phyloP scores from a whole-genome alignment of 2,329 filamentous ascomycete genomes.

The Neopestalotiopsis clavispora region DNA sequence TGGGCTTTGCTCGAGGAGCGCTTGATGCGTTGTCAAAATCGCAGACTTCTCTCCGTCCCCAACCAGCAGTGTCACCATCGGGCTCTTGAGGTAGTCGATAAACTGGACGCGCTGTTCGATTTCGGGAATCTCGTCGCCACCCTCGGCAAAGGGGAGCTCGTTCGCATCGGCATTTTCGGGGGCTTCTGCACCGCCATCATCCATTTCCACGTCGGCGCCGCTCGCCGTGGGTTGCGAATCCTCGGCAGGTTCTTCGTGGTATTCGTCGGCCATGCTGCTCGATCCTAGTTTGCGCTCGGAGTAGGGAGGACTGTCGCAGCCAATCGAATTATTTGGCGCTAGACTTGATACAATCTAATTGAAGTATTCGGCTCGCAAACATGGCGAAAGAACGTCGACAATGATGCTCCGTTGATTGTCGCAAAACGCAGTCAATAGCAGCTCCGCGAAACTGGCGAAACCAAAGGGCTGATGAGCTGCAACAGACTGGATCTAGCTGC shows the following conservation, averaged over 20 bases:
- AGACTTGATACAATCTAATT: background rate
- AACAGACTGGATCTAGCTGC: background rate
- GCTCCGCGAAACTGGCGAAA: no score
- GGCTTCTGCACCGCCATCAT: slow-evolving; percentile 38
- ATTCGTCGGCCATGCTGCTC: slow-evolving; percentile 33
- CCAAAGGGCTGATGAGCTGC: background rate
- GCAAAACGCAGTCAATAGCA: background rate
- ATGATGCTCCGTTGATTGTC: background rate
- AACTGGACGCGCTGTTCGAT: slow-evolving; percentile 49
- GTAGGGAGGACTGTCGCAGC: background rate
- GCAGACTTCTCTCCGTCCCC: slow-evolving; percentile 64
- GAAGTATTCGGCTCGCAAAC: background rate
- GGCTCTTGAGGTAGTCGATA: slow-evolving; percentile 68
- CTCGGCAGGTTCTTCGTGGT: slow-evolving; percentile 32
- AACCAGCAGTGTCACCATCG: slow-evolving; percentile 71
- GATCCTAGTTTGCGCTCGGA: background rate
- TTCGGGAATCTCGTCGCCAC: slow-evolving; percentile 42
- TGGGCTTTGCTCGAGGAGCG: slow-evolving; percentile 74
- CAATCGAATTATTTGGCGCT: background rate
- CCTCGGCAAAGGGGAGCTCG: slow-evolving; percentile 34
- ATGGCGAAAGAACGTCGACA: background rate
- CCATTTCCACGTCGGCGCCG: slow-evolving; percentile 44
- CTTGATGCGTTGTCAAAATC: slow-evolving; percentile 79
- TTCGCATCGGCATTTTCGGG: slow-evolving; percentile 28
- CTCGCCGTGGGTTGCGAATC: slow-evolving; percentile 31